Evolutionary conservation across 1,284 basidiomycete species (phyloP).

Genomic region (Moniliella sp.): DNA sequence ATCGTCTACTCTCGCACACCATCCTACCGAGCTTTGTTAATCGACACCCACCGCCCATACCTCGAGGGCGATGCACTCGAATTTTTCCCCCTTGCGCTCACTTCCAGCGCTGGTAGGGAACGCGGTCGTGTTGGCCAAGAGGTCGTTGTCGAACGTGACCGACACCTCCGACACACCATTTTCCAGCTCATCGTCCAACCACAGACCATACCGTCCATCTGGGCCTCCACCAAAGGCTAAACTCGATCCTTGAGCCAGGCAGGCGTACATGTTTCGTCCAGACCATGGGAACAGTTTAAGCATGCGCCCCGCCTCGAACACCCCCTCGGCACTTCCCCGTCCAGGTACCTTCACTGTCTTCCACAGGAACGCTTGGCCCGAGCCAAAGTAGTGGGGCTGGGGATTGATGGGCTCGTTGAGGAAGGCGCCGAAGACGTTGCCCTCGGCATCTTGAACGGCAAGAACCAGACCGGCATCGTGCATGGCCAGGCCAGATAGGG

Average conservation of each 20-base stretch:
- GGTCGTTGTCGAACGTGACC: constrained; percentile 62
- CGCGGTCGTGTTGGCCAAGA: constrained; percentile 19
- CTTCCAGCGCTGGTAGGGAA: constrained; percentile 32
- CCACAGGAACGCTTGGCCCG: constrained; percentile 21
- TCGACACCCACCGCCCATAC: constrained; percentile 51
- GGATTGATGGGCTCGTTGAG: constrained; percentile 24
- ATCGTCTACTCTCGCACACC: no score
- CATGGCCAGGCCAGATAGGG: constrained; percentile 10
- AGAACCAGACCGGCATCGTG: constrained; percentile 21
- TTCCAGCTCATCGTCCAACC: constrained; percentile 60
- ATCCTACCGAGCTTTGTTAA: constrained; percentile 2
- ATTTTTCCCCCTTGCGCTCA: constrained; percentile 42
- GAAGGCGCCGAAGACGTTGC: constrained; percentile 29
- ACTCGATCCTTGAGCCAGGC: no score
- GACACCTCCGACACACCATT: constrained; percentile 64
- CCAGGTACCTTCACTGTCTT: no score
- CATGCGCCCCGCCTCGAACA: not conserved
- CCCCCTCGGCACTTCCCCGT: not conserved
- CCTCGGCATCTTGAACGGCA: constrained; percentile 18
- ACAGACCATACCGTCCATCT: constrained; percentile 43
- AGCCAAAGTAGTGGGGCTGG: constrained; percentile 24
- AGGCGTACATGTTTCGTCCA: no score
- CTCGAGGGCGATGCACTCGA: constrained; percentile 65
- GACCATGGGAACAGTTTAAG: no score
- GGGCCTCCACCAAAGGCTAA: constrained; percentile 30